Evolutionary conservation across 2,329 filamentous ascomycete genomes (phyloP).

Genomic region (Cryphonectria carpinicola): DNA sequence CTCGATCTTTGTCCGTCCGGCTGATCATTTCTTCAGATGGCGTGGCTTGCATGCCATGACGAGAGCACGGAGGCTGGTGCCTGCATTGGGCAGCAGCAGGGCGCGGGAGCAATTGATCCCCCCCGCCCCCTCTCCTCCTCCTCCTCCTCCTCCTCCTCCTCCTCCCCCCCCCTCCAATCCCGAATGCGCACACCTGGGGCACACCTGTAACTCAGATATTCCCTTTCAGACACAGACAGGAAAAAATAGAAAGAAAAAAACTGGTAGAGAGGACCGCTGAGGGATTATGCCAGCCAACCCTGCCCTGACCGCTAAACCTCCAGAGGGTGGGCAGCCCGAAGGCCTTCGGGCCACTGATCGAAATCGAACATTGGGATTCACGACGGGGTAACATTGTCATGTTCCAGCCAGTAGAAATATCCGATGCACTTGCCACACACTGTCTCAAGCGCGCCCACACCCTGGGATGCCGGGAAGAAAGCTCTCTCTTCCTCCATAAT

Average conservation of each 20-base stretch:
- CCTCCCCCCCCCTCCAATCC: neutral
- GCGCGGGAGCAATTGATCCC: constrained; percentile 1
- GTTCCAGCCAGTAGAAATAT: constrained; percentile 21
- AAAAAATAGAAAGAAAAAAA: neutral
- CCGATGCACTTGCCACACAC: constrained; percentile 21
- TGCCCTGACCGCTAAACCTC: constrained; percentile 13
- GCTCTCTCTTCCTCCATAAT: neutral
- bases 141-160: too few relatives aligned
- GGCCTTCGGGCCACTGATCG: constrained; percentile 25
- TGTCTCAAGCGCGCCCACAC: constrained; percentile 13
- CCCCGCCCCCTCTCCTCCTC: neutral
- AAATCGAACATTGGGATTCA: constrained; percentile 19
- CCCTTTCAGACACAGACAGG: neutral
- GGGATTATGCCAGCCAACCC: constrained; percentile 1
- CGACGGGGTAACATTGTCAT: constrained; percentile 25
- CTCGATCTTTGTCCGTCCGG: constrained; percentile 13
- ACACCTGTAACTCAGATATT: neutral
- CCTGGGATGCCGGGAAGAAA: constrained; percentile 14
- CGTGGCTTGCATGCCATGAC: neutral
- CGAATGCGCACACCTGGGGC: neutral
- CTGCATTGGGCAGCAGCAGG: constrained; percentile 1
- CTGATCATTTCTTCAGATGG: constrained; percentile 8
- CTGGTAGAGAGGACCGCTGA: neutral
- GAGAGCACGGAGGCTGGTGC: neutral
- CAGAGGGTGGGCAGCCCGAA: constrained; percentile 22